These are phyloP conservation scores for Yarrowia phangngaensis DNA, from an alignment of 805 yeast species.

Conservation along the genomic window DNA sequence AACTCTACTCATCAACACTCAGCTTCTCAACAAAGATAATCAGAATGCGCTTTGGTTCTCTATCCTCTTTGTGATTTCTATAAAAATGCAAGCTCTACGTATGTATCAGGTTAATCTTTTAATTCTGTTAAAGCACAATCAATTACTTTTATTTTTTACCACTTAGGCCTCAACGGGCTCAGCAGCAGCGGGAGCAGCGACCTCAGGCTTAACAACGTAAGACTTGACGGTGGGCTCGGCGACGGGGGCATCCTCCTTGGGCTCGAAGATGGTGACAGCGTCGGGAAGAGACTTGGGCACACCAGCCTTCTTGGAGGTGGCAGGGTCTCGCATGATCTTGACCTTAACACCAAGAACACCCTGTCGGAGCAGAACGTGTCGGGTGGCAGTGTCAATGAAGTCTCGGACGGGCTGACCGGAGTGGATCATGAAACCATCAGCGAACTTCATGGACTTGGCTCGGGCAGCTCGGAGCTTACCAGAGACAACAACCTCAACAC, in stretches of 20 bases:
- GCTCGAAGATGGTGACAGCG: constrained; percentile 85
- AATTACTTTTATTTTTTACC: too few species aligned
- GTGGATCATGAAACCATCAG: constrained; percentile 99
- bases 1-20: too few species aligned
- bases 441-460: constrained; percentile 99
- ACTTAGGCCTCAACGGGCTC: constrained; percentile 42
- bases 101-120: too few species aligned
- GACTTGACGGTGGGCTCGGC: constrained; percentile 74
- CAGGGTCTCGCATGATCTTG: constrained; percentile 99
- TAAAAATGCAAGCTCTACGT: too few species aligned
- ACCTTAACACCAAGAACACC: constrained; percentile 99
- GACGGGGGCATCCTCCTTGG: constrained; percentile 72
- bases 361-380: constrained; percentile 99
- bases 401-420: constrained; percentile 99
- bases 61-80: too few species aligned
- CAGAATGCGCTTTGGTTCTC: too few species aligned
- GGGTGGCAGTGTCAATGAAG: constrained; percentile 97
- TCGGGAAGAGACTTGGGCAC: constrained; percentile 66
- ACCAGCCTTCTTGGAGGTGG: constrained; percentile 40
- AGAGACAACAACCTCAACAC: constrained; percentile 99
- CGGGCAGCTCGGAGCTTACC: constrained; percentile 99
- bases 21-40: too few species aligned
- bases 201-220: constrained; percentile 45
- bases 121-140: not conserved
- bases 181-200: constrained; percentile 40